These are phyloP conservation scores for Hibiscus mutabilis DNA, from an alignment of 345 rosid genomes.

Conservation along the genomic window DNA sequence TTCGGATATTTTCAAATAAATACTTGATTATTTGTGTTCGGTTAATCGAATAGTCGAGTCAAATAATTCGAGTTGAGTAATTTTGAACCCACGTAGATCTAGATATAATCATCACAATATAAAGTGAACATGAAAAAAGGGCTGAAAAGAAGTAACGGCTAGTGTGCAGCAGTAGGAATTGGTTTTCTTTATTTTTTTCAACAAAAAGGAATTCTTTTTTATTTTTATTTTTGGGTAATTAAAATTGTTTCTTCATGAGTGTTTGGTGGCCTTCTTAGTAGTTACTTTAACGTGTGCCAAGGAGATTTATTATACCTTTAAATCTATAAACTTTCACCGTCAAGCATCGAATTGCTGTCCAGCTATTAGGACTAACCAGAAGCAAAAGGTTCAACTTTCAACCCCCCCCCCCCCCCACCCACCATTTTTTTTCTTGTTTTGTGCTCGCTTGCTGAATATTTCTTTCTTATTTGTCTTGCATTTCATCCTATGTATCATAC, in stretches of 20 bases:
- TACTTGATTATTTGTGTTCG: no score
- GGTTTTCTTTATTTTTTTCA: no score
- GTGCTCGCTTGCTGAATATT: no score
- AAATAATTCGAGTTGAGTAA: no score
- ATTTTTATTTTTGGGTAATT: neutral
- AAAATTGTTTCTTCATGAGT: neutral
- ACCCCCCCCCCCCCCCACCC: no score
- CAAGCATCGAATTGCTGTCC: slow-evolving; percentile 7
- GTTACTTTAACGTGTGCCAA: slow-evolving; percentile 12
- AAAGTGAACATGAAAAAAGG: slow-evolving; percentile 5
- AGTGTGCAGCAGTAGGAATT: neutral
- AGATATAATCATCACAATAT: neutral
- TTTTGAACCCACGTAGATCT: no score
- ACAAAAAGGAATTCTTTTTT: neutral
- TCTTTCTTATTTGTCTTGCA: neutral
- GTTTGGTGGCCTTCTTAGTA: neutral
- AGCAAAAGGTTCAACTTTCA: slow-evolving; percentile 17
- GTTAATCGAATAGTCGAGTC: no score
- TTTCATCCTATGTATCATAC: neutral
- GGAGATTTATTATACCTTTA: slow-evolving; percentile 9
- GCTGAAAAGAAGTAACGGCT: slow-evolving; percentile 32
- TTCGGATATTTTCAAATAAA: no score
- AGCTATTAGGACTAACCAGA: neutral
- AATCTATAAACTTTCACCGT: neutral
- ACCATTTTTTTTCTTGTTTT: no score